phyloP scores from a whole-genome alignment of 2,329 filamentous ascomycete species.

The Aspergillus sp. region DNA sequence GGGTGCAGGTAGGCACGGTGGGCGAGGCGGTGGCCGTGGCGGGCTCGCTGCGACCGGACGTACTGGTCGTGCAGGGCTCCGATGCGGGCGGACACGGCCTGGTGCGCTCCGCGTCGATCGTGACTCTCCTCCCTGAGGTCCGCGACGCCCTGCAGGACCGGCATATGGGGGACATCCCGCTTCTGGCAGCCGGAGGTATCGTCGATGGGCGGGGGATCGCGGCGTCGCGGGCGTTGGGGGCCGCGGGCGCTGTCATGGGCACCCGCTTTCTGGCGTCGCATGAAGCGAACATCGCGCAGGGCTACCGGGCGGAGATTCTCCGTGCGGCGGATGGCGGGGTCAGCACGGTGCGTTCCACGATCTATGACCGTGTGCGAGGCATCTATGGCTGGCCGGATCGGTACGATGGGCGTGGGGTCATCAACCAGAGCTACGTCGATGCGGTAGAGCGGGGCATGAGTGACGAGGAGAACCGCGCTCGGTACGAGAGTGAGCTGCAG shows the following conservation, averaged over 20 bases:
- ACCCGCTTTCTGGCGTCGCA: slow-evolving; percentile 59
- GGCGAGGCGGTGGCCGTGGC: slow-evolving; percentile 45
- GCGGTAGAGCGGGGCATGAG: slow-evolving; percentile 34
- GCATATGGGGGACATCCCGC: slow-evolving; percentile 33
- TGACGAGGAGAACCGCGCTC: slow-evolving; percentile 39
- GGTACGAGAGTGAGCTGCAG: slow-evolving; percentile 49
- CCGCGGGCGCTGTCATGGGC: slow-evolving; percentile 58
- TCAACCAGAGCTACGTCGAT: slow-evolving; percentile 54
- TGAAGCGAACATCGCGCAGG: slow-evolving; percentile 49
- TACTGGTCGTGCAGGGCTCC: slow-evolving; percentile 52
- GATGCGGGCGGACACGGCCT: slow-evolving; percentile 57
- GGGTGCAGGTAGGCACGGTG: slow-evolving; percentile 54
- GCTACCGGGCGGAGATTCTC: slow-evolving; percentile 51
- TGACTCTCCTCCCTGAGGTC: slow-evolving; percentile 52
- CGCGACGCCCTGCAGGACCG: slow-evolving; percentile 36
- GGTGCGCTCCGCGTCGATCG: slow-evolving; percentile 43
- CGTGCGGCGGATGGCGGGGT: slow-evolving; percentile 51
- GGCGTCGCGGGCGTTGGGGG: slow-evolving; percentile 52
- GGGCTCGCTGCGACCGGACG: slow-evolving; percentile 42
- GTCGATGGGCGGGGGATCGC: slow-evolving; percentile 51
- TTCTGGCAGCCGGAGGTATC: slow-evolving; percentile 55
- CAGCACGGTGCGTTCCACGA: slow-evolving; percentile 48
- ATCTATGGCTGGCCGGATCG: slow-evolving; percentile 56
- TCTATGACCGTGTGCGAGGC: slow-evolving; percentile 55
- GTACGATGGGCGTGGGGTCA: slow-evolving; percentile 58